These are phyloP conservation scores for Cryptococcus sp. DNA, from an alignment of 1,284 basidiomycete species.

Conservation along the genomic window DNA sequence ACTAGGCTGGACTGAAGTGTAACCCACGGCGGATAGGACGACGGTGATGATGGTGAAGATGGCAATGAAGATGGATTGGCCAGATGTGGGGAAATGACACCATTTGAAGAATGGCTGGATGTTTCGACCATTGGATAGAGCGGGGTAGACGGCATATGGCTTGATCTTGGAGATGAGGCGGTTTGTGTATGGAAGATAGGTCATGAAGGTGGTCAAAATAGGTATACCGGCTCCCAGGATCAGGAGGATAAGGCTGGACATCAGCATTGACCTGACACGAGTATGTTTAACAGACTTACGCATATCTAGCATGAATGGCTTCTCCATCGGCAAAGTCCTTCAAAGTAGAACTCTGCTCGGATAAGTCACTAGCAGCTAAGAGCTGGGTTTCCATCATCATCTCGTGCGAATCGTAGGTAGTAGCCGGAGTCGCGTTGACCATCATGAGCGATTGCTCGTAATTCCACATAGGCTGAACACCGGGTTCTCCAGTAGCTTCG, in stretches of 20 bases:
- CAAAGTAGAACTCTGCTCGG: slow-evolving; percentile 4
- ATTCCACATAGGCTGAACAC: slow-evolving; percentile 4
- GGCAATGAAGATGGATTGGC: slow-evolving; percentile 7
- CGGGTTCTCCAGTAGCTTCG: slow-evolving; percentile 1
- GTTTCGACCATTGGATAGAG: background rate
- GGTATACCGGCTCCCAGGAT: slow-evolving; percentile 5
- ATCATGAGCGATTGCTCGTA: slow-evolving; percentile 2
- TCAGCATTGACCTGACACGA: background rate
- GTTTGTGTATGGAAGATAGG: slow-evolving; percentile 1
- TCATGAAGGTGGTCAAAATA: slow-evolving; percentile 4
- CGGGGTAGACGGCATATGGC: slow-evolving; percentile 3
- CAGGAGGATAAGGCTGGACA: slow-evolving; percentile 5
- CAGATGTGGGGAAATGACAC: slow-evolving; percentile 3
- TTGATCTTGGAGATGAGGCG: slow-evolving; percentile 1
- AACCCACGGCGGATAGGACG: slow-evolving; percentile 9
- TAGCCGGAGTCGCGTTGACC: slow-evolving; percentile 5
- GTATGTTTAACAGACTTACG: slow-evolving; percentile 3
- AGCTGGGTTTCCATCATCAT: background rate
- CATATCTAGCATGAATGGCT: slow-evolving; percentile 6
- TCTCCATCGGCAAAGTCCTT: slow-evolving; percentile 5
- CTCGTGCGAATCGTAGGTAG: slow-evolving; percentile 4
- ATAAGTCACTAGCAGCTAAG: background rate
- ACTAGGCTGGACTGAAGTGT: slow-evolving; percentile 8
- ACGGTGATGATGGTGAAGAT: slow-evolving; percentile 7
- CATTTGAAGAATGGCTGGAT: background rate